Conservation (phyloP, 2,329 filamentous ascomycete species). For the Venturiaceae sp. region DNA sequence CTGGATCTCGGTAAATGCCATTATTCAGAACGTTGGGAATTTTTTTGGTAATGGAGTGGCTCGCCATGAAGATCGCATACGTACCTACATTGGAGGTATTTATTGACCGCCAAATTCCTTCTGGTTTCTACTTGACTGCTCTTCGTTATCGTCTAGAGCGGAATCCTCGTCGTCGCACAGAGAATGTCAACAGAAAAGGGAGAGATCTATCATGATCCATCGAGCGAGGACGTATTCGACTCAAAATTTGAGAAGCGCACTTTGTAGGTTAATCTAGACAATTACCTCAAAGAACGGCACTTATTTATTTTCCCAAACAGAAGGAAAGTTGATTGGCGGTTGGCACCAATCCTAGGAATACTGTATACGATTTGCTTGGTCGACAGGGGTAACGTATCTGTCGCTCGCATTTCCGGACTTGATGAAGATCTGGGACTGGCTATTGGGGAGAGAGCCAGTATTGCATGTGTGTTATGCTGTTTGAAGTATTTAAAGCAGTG, state of each 20-base stretch:
- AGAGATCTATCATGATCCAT: background rate
- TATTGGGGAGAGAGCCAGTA: conserved; percentile 13
- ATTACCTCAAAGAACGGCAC: background rate
- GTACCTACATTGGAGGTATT: too few species aligned
- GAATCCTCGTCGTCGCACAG: too few species aligned
- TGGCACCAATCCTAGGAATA: conserved; percentile 19
- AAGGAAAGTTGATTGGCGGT: conserved; percentile 19
- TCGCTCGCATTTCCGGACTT: conserved; percentile 18
- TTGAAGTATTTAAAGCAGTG: conserved; percentile 13
- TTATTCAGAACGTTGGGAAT: too few species aligned
- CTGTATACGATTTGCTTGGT: conserved; percentile 12
- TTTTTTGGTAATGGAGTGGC: too few species aligned
- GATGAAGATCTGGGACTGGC: conserved; percentile 11
- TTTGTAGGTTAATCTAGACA: background rate
- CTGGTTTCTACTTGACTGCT: too few species aligned
- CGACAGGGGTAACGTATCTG: conserved; percentile 12
- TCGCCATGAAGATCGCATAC: too few species aligned
- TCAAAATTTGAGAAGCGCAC: background rate
- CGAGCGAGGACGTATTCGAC: background rate
- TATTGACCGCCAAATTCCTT: too few species aligned
- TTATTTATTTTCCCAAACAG: background rate
- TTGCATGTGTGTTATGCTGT: conserved; percentile 15
- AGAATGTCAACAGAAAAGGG: background rate
- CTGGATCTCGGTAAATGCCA: too few species aligned
- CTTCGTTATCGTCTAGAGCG: too few species aligned